These are phyloP conservation scores for Trichosanthes cucumerina DNA, from an alignment of 306 rosid genomes.

Conservation along the genomic window DNA sequence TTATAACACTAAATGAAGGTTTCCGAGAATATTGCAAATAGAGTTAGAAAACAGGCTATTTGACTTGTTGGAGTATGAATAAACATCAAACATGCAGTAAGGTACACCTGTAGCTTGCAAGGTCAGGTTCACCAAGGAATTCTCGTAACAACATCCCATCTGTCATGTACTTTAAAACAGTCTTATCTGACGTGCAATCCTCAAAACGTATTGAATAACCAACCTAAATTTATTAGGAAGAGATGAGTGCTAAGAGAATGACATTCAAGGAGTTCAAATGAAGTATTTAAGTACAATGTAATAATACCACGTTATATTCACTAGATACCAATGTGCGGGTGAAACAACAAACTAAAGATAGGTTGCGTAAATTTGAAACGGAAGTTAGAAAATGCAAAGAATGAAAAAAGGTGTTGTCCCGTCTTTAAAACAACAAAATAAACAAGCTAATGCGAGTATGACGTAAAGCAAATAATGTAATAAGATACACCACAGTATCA, in stretches of 20 bases:
- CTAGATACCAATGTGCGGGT: neutral
- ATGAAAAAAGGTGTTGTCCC: neutral
- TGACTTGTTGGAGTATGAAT: neutral
- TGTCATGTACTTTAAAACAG: conserved; percentile 88
- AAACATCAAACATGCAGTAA: neutral
- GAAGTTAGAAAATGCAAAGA: neutral
- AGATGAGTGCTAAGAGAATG: neutral
- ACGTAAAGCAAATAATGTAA: neutral
- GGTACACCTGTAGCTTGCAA: conserved; percentile 70
- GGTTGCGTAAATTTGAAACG: neutral
- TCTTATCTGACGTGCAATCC: conserved; percentile 94
- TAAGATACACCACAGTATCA: neutral
- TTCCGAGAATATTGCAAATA: conserved; percentile 18
- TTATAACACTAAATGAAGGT: conserved; percentile 61
- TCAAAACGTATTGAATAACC: conserved; percentile 97
- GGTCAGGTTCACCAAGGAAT: conserved; percentile 94
- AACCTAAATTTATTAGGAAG: conserved; percentile 43
- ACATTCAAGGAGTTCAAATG: conserved; percentile 4
- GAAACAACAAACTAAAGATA: neutral
- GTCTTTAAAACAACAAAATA: neutral
- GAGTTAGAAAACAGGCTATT: neutral
- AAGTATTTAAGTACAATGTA: neutral
- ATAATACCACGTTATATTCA: neutral
- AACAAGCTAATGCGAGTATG: neutral
- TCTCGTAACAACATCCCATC: conserved; percentile 97